Base-by-base conservation (phyloP, 495 filamentous ascomycete species). In the Trichoderma virens region DNA sequence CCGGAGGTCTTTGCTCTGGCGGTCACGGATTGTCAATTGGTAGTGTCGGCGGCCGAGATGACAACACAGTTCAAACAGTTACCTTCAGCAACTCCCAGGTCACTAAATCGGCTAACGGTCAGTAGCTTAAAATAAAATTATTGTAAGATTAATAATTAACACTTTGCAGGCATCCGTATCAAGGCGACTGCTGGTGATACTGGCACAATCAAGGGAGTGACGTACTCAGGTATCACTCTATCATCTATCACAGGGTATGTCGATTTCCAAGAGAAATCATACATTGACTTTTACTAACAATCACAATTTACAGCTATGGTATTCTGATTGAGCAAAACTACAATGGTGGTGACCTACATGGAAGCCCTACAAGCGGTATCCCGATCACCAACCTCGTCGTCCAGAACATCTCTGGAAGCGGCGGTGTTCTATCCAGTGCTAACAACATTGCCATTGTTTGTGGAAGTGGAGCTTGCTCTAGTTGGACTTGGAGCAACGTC, bases 291-390 rank as follows among this genome's bases (percentile, higher is more conserved):
- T 38, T 3, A 39, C 20, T 62, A 39, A 62, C 18, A 0, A n/a
- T 34, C 16, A n/a, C n/a, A n/a, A 2, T 20, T 39, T 27, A 18
- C 32, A 62, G 61, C 16, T 62, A 62, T 23, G 86, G 85, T 56
- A 82, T 89, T 59, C 78, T 87, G 66, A 84, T 90, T 60, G 74
- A 89, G 74, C 87, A 90, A 73, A 85, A 89, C 71, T 89, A 89
- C 67, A 71, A 83, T 74, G 87, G 61, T 11, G 61, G 61, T 18
- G 61, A 62, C 13, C 84, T 85, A 0, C 85, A 83, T 27, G 86
- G 86, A 18, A 82, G 62, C 2, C 81, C 86, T 16, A 86, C 86
- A 3, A 80, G 69, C 45, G 85, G 86, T 25, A 80, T 88, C 30
- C 82, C 84, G 6, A 87, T 89, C 67, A 87, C 83, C 18, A 78